Percentiles rank a stretch among this genome's conserved stretches.
Conservation (phyloP, 2,329 filamentous ascomycete genomes). For the Ambrosiella xylebori region DNA sequence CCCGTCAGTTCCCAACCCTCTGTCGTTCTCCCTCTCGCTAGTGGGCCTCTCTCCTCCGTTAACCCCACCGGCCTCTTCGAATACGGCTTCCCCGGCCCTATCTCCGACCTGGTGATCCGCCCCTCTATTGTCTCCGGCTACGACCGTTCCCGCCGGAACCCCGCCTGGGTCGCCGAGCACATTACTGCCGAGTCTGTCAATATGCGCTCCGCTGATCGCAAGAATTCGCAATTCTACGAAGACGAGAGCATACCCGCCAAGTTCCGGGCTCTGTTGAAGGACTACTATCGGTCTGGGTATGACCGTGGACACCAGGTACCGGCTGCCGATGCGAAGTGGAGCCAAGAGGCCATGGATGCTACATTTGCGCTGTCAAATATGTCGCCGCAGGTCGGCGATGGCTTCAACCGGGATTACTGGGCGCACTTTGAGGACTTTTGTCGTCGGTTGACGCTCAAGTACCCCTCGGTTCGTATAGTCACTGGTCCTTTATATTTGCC, state of each 20-base stretch:
- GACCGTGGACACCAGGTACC: conserved; percentile 95
- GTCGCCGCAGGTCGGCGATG: conserved; percentile 95
- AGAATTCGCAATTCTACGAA: conserved; percentile 68
- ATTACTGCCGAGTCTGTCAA: conserved; percentile 78
- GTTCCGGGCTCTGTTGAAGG: conserved; percentile 78
- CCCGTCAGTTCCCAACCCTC: conserved; percentile 14
- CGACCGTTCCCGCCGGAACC: conserved; percentile 82
- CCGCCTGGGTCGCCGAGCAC: conserved; percentile 89
- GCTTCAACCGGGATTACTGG: conserved; percentile 99
- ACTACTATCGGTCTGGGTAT: conserved; percentile 90
- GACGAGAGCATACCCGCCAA: conserved; percentile 62
- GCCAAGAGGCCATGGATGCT: conserved; percentile 81
- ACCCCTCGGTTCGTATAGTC: conserved; percentile 77
- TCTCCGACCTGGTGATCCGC: conserved; percentile 64
- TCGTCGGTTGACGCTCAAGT: conserved; percentile 58
- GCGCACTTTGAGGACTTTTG: conserved; percentile 97
- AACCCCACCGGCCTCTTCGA: conserved; percentile 63
- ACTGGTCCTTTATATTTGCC: conserved; percentile 91
- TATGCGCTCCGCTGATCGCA: conserved; percentile 60
- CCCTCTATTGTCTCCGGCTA: conserved; percentile 69
- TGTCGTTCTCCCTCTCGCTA: conserved; percentile 23
- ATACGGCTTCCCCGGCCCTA: conserved; percentile 82
- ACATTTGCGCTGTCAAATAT: conserved; percentile 92
- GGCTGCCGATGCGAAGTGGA: conserved; percentile 92
- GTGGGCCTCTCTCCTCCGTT: conserved; percentile 39